Base-by-base conservation (phyloP, 345 rosid species). In the Anacardium occidentale region DNA sequence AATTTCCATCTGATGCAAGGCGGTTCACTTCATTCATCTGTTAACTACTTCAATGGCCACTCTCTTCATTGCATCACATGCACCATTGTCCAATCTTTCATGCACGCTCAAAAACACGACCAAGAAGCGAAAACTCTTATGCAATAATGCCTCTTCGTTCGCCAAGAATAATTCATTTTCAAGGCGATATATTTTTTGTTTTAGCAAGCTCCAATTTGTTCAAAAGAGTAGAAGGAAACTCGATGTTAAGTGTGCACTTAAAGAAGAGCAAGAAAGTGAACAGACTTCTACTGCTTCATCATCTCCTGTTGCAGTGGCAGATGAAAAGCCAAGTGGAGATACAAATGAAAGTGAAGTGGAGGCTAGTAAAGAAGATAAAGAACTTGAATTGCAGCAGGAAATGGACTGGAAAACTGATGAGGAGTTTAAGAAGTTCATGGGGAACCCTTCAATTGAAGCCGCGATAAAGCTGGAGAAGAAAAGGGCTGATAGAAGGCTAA, bases 381-480 rank as follows among this genome's bases (percentile, higher is more conserved):
- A 85, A 63, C 81, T 73, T 45, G 83, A 85, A 47, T 74, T 81
- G 62, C 85, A 84, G 82, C 97, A 94, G 69, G 98, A 94, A 72
- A 77, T 80, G 78, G 98, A 94, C 56, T 91, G 98, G 98, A 94
- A 94, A 67, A 83, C 84, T 0, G 97, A 91, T 74, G 97, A 94
- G 72, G 98, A 91, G 83, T 94, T 94, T 85, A 94, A 94, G 90
- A 87, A 81, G 70, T 89, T 94, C 73, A 94, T 94, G 98, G 96
- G 98, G 4, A 94, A 85, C 70, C 98, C 98, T 69, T 90, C 98
- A 4, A 90, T 91, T 1, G 98, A 94, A 82, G 98, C 98, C 0
- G 97, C 97, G 0, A 90, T 94, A 32, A 94, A 91, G 90, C 89
- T 94, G 74, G 98, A 94, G 83, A 94, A 94, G 89, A 90, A 91